Conservation (phyloP, 2,329 filamentous ascomycete genomes). For the Rhinocladiella mackenziei region DNA sequence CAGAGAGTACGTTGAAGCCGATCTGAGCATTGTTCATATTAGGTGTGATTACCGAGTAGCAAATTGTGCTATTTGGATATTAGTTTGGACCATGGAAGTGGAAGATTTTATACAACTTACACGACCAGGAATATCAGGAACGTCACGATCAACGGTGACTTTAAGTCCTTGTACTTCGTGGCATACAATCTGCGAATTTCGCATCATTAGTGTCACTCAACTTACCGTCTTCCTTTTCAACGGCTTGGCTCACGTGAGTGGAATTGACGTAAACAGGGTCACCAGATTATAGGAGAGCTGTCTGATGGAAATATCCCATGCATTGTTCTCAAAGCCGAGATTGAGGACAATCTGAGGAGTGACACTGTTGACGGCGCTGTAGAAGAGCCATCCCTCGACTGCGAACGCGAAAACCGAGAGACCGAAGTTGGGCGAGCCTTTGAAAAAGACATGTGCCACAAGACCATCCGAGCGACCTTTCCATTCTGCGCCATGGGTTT, state of each 20-base stretch:
- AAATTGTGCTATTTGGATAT: constrained; percentile 40
- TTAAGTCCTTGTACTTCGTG: constrained; percentile 49
- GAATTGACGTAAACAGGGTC: constrained; percentile 41
- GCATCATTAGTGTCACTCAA: constrained; percentile 1
- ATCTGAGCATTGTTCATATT: constrained; percentile 46
- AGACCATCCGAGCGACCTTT: constrained; percentile 53
- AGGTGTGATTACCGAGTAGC: constrained; percentile 46
- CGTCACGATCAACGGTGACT: constrained; percentile 45
- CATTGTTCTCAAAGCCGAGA: constrained; percentile 46
- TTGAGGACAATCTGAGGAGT: constrained; percentile 50
- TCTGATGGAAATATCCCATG: constrained; percentile 49
- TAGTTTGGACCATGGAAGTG: too few species aligned
- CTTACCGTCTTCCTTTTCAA: neutral
- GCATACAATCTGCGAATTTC: constrained; percentile 39
- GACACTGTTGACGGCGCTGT: constrained; percentile 51
- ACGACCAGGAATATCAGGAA: constrained; percentile 48
- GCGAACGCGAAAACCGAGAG: constrained; percentile 55
- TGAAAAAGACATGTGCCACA: constrained; percentile 55
- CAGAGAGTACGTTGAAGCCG: constrained; percentile 47
- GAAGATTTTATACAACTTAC: too few species aligned
- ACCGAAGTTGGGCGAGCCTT: constrained; percentile 51
- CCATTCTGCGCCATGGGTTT: constrained; percentile 46
- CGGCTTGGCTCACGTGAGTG: constrained; percentile 36
- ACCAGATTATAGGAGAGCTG: constrained; percentile 46
- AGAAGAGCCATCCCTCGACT: constrained; percentile 58